Base-by-base conservation (phyloP, 1,284 basidiomycete genomes). In the Inonotus hispidus region DNA sequence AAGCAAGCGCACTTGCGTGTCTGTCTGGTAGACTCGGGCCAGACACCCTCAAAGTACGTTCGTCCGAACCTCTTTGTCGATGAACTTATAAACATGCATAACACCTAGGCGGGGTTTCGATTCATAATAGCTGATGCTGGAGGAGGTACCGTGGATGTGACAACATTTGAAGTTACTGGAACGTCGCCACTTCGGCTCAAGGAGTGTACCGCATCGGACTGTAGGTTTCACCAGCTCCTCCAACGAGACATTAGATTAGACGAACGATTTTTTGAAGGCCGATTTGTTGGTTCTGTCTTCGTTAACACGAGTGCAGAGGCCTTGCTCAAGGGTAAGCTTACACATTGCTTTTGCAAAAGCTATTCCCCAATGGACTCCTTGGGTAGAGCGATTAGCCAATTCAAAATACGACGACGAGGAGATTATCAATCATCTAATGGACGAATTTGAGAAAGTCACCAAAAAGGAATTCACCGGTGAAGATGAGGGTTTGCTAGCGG, bases 231-330 rank as follows among this genome's bases (percentile, higher is more conserved):
- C 10, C 3, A 43, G 50, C 46, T 54, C 43, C 25, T 25, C 32
- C 25, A 21, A 13, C 43, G n/a, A 14, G 5, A n/a, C 7, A 16
- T 14, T 56, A 14, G 46, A 32, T 32, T 13, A 21, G n/a, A n/a
- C n/a, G n/a, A n/a, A n/a, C n/a, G n/a, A n/a, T n/a, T n/a, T 37
- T 3, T 63, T 39, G 13, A 16, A 88, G 85, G 86, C 71, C 81
- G 88, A 41, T 90, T 90, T 69, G 85, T 87, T 55, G 88, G 88
- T 19, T 89, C 87, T 4, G 85, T 90, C n/a, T 90, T 90, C 68
- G 88, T 90, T 41, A 87, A 85, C 68, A 57, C 27, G 35, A 16
- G 41, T 6, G 41, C 32, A 61, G 5, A 41, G 16, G 14, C 19
- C 6, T 8, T 23, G 53, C 14, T 29, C 50, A 3, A 13, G 39